phyloP scores from a whole-genome alignment of 1,284 basidiomycete species.

The Athelia sp. region DNA sequence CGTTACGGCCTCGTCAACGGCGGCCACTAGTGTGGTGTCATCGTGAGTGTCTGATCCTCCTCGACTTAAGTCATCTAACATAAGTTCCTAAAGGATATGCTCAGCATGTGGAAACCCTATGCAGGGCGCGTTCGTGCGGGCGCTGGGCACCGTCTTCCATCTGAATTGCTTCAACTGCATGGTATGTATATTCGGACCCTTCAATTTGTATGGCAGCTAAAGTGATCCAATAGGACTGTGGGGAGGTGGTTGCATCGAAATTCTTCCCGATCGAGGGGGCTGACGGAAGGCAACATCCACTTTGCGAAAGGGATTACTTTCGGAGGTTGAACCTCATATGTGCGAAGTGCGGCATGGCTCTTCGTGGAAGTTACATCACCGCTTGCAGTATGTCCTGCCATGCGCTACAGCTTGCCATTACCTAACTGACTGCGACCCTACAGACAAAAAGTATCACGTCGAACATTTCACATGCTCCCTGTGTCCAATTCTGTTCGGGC shows the following conservation, averaged over 20 bases:
- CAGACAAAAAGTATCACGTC: conserved; percentile 98
- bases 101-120: conserved; percentile 72
- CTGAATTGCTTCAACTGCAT: conserved; percentile 96
- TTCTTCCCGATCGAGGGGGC: conserved; percentile 96
- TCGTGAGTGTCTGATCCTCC: conserved; percentile 33
- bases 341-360: conserved; percentile 89
- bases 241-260: conserved; percentile 94
- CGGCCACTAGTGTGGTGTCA: conserved; percentile 37
- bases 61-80: conserved; percentile 10
- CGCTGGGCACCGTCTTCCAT: conserved; percentile 92
- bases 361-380: conserved; percentile 98
- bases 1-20: conserved; percentile 28
- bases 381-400: conserved; percentile 83
- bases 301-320: conserved; percentile 99
- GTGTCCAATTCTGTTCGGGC: conserved; percentile 94
- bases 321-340: conserved; percentile 94
- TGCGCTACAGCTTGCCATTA: not conserved
- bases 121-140: conserved; percentile 95
- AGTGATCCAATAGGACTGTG: conserved; percentile 73
- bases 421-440: conserved; percentile 4
- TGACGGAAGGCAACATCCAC: conserved; percentile 81
- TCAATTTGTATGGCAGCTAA: conserved; percentile 6
- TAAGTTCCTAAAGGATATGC: conserved; percentile 46
- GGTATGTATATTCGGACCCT: conserved; percentile 42
- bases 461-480: conserved; percentile 99